A percentile compares a stretch with the other conserved stretches of the same genome.
Evolutionary conservation across 805 yeast genomes (phyloP).

Genomic region (Nakazawaea peltata): DNA sequence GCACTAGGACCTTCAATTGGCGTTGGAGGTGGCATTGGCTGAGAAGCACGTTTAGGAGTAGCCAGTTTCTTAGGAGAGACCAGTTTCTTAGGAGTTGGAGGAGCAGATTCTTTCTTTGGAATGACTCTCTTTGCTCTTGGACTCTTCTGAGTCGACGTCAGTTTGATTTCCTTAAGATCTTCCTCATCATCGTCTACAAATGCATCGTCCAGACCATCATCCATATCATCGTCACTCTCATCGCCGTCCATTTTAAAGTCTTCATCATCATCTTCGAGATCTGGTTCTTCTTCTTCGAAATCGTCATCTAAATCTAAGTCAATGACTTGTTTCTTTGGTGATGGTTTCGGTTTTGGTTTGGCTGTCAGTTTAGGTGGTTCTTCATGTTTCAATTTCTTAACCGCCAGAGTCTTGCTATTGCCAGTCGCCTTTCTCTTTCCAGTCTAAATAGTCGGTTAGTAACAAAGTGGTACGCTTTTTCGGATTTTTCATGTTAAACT

Average conservation of each 20-base stretch:
- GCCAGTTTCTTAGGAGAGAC: not conserved
- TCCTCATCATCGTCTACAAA: not conserved
- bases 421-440: no score
- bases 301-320: slow-evolving; percentile 6
- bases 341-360: slow-evolving; percentile 4
- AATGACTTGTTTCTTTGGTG: not conserved
- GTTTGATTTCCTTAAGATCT: not conserved
- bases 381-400: no score
- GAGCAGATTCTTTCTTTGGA: not conserved
- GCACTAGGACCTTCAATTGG: slow-evolving; percentile 29
- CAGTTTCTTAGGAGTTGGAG: not conserved
- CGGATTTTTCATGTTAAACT: no score
- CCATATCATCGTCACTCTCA: slow-evolving; percentile 18
- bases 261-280: slow-evolving; percentile 4
- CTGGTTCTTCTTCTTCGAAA: slow-evolving; percentile 8
- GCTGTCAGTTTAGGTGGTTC: slow-evolving; percentile 1
- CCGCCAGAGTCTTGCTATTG: no score
- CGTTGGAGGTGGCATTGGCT: slow-evolving; percentile 2
- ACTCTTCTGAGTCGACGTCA: no score
- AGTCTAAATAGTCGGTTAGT: no score
- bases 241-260: no score
- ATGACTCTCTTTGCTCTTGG: no score
- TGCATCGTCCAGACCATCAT: no score
- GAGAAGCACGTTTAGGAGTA: not conserved
- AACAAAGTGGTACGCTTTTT: no score